Conservation (phyloP, 495 filamentous ascomycete species). For the Thermothielavioides terrestris region DNA sequence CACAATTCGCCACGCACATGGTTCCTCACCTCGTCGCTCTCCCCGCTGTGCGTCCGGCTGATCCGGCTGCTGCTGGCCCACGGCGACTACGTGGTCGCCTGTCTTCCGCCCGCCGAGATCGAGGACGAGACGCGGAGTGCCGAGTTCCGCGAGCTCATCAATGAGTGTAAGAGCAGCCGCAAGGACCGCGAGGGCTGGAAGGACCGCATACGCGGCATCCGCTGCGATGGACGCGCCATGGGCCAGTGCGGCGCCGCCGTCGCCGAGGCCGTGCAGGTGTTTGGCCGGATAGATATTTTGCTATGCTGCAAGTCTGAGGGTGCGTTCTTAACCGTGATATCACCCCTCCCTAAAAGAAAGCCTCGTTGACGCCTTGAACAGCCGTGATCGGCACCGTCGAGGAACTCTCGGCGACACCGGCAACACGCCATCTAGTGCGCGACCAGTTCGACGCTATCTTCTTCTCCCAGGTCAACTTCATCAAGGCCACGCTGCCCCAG, state of each 20-base stretch:
- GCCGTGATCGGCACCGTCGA: constrained; percentile 87
- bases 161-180: constrained; percentile 49
- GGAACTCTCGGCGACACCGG: constrained; percentile 66
- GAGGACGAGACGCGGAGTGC: constrained; percentile 49
- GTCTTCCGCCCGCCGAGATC: constrained; percentile 61
- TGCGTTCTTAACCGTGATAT: constrained; percentile 25
- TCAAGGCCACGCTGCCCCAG: constrained; percentile 76
- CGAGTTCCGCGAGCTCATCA: constrained; percentile 48
- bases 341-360: not conserved
- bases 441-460: constrained; percentile 93
- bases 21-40: constrained; percentile 78
- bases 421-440: constrained; percentile 67
- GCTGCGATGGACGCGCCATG: constrained; percentile 49
- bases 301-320: constrained; percentile 82
- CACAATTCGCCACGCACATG: constrained; percentile 63
- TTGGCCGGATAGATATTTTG: constrained; percentile 81
- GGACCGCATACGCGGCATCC: constrained; percentile 47
- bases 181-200: constrained; percentile 50
- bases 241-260: constrained; percentile 68
- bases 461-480: constrained; percentile 91
- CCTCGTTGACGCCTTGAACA: constrained; percentile 25
- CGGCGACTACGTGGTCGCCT: constrained; percentile 77
- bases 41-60: constrained; percentile 65
- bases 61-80: constrained; percentile 69
- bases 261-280: constrained; percentile 73